Percentiles rank a stretch among this genome's conserved stretches.
These are phyloP conservation scores for Aspergillus hancockii DNA, from an alignment of 495 filamentous ascomycete species.

Conservation along the genomic window DNA sequence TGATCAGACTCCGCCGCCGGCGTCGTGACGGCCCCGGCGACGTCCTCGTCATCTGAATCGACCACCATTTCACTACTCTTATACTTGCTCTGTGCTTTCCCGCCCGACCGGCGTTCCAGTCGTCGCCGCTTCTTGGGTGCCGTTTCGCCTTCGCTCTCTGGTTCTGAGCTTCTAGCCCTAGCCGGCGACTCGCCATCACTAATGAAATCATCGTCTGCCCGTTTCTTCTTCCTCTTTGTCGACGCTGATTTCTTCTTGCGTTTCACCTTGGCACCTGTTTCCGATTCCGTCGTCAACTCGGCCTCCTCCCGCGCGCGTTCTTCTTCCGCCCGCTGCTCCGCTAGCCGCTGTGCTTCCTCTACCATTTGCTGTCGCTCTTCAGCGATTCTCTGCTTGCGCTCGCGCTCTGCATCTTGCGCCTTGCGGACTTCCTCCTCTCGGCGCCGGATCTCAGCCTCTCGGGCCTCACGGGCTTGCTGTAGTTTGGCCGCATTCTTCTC, in stretches of 20 bases:
- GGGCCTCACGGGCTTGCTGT: slow-evolving; percentile 67
- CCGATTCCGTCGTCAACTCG: slow-evolving; percentile 71
- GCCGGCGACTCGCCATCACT: slow-evolving; percentile 22
- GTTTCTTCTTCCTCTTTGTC: slow-evolving; percentile 68
- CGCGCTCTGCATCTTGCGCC: slow-evolving; percentile 64
- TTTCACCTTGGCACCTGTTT: slow-evolving; percentile 76
- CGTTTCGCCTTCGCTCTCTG: slow-evolving; percentile 35
- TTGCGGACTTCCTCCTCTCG: slow-evolving; percentile 72
- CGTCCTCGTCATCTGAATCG: slow-evolving; percentile 65
- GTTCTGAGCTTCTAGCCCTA: slow-evolving; percentile 16
- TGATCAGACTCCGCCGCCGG: slow-evolving; percentile 36
- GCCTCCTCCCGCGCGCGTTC: slow-evolving; percentile 67
- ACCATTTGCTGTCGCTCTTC: slow-evolving; percentile 79
- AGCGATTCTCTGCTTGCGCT: slow-evolving; percentile 72
- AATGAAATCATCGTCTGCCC: slow-evolving; percentile 29
- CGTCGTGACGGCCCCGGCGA: slow-evolving; percentile 16
- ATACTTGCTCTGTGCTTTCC: slow-evolving; percentile 65
- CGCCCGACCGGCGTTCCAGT: slow-evolving; percentile 55
- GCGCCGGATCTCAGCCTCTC: slow-evolving; percentile 72
- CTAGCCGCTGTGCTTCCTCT: slow-evolving; percentile 71
- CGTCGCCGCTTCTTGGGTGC: slow-evolving; percentile 54
- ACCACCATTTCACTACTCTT: slow-evolving; percentile 81
- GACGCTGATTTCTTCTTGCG: slow-evolving; percentile 59
- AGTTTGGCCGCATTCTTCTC: slow-evolving; percentile 87
- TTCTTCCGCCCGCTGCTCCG: slow-evolving; percentile 69